Evolutionary conservation across 2,329 filamentous ascomycete species (phyloP).

Genomic region (Beauveria varroae): DNA sequence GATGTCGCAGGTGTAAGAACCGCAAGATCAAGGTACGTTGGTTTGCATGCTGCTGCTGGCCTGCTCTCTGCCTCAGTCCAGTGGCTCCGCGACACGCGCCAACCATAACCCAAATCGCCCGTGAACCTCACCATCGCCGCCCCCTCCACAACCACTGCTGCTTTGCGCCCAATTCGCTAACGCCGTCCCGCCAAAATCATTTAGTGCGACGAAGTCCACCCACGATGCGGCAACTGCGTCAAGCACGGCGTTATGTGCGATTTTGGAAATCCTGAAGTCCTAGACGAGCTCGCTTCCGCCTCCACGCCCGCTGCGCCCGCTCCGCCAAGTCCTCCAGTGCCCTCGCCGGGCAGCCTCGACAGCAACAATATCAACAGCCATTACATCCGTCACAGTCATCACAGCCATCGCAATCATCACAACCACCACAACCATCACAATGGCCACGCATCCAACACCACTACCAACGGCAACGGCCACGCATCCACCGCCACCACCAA

Average conservation of each 20-base stretch:
- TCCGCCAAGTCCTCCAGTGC: slow-evolving; percentile 18
- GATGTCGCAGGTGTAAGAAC: slow-evolving; percentile 58
- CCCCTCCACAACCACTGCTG: neutral
- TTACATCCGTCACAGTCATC: neutral
- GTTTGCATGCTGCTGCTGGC: neutral
- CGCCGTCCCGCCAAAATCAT: neutral
- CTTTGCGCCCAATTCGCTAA: neutral
- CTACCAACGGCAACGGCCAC: neutral
- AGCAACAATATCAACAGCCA: slow-evolving; percentile 3
- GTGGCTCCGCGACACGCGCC: neutral
- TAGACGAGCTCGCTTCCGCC: slow-evolving; percentile 35
- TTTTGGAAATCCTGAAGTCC: slow-evolving; percentile 47
- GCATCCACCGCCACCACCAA: neutral
- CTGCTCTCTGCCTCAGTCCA: neutral
- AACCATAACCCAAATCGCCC: neutral
- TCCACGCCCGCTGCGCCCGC: slow-evolving; percentile 14
- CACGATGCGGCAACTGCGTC: slow-evolving; percentile 56
- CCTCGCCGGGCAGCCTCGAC: slow-evolving; percentile 17
- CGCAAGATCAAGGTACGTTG: slow-evolving; percentile 58
- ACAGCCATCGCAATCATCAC: neutral
- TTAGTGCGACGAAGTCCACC: slow-evolving; percentile 60
- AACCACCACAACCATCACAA: neutral
- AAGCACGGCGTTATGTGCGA: slow-evolving; percentile 62
- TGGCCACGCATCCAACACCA: neutral
- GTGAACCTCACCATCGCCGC: neutral